Conservation (phyloP, 2,329 filamentous ascomycete genomes). For the Aureobasidium zeae region DNA sequence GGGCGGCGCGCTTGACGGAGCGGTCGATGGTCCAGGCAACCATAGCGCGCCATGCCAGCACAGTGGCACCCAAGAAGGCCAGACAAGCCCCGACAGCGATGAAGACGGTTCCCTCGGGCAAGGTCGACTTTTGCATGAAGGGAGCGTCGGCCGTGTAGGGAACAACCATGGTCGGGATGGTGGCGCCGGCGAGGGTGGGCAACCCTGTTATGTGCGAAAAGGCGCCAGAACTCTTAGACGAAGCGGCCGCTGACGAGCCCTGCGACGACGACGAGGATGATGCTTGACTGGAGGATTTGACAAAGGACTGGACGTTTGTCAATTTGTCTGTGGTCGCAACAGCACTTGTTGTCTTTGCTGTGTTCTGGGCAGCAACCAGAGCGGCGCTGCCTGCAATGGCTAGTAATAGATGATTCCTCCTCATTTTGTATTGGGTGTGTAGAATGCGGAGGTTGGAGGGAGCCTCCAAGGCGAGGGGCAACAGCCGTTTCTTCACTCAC, state of each 20-base stretch:
- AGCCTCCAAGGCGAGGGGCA: no score
- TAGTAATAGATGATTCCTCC: constrained; percentile 1
- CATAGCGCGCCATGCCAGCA: constrained; percentile 79
- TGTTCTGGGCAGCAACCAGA: constrained; percentile 9
- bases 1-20: constrained; percentile 77
- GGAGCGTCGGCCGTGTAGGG: constrained; percentile 78
- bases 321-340: constrained; percentile 5
- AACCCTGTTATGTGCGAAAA: constrained; percentile 31
- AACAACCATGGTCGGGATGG: constrained; percentile 61
- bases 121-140: constrained; percentile 78
- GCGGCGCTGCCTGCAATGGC: neutral
- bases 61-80: constrained; percentile 69
- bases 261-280: neutral
- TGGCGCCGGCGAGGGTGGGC: constrained; percentile 48
- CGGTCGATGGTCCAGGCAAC: constrained; percentile 88
- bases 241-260: neutral
- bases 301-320: constrained; percentile 4
- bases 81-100: constrained; percentile 86
- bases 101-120: constrained; percentile 91
- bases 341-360: neutral
- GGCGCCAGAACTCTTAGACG: neutral
- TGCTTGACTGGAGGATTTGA: neutral
- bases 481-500: no score
- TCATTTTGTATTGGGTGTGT: constrained; percentile 7
- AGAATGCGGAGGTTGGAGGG: no score